Base-by-base conservation (phyloP, 345 rosid genomes). In the Lepidium sativum region DNA sequence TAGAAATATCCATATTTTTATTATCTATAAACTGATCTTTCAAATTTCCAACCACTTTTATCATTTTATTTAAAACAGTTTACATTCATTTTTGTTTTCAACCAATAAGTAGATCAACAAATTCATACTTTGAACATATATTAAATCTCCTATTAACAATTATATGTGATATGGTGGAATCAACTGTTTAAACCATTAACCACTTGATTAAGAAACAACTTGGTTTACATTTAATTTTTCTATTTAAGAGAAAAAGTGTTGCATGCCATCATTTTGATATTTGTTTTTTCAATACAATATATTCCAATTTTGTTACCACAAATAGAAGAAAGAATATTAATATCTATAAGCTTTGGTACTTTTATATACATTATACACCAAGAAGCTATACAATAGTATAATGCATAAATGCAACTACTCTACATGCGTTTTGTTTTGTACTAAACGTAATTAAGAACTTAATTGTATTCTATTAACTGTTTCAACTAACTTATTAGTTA, bases 311-410 rank as follows among this genome's bases (percentile, higher is more conserved):
- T 20, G 32, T 3, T 27, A 2, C 47, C 47, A 21, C 8, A 8
- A 4, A 27, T 14, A 34, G 31, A 12, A 33, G 31, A 17, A 20
- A 47, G 6, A 23, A 62, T 17, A 27, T 6, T 27, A 35, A 21
- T 21, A 38, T 27, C 13, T 27, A 67, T 38, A 48, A 41, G 53
- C 47, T 60, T 69, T 15, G 0, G 11, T 50, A 42, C 23, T 48
- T 53, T 7, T 43, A 61, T 69, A 69, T 63, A 61, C 67, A 54
- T 52, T 32, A 33, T 52, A 27, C 55, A 52, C 54, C 54, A 61
- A 62, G 60, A 60, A 42, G 45, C 56, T 53, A 60, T 43, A 1
- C 23, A 5, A 25, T 27, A 57, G 39, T 41, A n/a, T 35, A 21
- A 56, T 35, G 38, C 48, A 60, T 60, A 44, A 67, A 47, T 49